These are phyloP conservation scores for Botryosphaeria dothidea DNA, from an alignment of 2,329 filamentous ascomycete genomes.

Conservation along the genomic window DNA sequence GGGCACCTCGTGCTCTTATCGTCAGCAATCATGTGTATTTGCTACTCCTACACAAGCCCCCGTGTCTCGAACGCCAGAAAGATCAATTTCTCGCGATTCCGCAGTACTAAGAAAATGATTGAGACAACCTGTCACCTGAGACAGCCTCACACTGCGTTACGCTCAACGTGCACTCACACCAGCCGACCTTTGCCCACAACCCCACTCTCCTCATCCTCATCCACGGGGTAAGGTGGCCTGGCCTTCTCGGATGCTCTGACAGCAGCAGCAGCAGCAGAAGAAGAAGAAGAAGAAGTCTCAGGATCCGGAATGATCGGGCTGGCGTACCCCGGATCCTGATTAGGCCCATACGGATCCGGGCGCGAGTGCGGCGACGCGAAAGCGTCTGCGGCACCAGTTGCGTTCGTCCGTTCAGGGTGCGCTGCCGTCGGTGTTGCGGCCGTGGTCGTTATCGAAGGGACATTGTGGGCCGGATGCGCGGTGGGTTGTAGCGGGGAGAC, in stretches of 20 bases:
- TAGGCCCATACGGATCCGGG: not conserved
- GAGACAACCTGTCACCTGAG: too few relatives aligned
- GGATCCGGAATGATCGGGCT: slow-evolving; percentile 1
- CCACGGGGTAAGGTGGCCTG: not conserved
- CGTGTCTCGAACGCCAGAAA: too few relatives aligned
- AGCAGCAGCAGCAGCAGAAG: too few relatives aligned
- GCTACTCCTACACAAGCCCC: too few relatives aligned
- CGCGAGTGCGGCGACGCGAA: not conserved
- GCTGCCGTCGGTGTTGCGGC: not conserved
- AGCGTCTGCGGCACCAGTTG: not conserved
- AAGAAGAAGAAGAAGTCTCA: too few relatives aligned
- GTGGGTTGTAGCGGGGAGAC: not conserved
- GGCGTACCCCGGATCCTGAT: not conserved
- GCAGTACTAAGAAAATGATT: too few relatives aligned
- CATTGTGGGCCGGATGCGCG: not conserved
- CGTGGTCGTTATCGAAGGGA: not conserved
- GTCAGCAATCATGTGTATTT: too few relatives aligned
- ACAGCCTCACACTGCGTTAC: too few relatives aligned
- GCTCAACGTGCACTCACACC: too few relatives aligned
- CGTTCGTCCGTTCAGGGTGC: not conserved
- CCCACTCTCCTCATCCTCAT: slow-evolving; percentile 2
- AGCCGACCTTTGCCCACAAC: not conserved
- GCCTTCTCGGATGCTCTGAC: not conserved
- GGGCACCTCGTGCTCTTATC: too few relatives aligned
- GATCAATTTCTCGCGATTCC: too few relatives aligned